Conservation (phyloP, 2,329 filamentous ascomycete genomes). For the Didymella sp. region DNA sequence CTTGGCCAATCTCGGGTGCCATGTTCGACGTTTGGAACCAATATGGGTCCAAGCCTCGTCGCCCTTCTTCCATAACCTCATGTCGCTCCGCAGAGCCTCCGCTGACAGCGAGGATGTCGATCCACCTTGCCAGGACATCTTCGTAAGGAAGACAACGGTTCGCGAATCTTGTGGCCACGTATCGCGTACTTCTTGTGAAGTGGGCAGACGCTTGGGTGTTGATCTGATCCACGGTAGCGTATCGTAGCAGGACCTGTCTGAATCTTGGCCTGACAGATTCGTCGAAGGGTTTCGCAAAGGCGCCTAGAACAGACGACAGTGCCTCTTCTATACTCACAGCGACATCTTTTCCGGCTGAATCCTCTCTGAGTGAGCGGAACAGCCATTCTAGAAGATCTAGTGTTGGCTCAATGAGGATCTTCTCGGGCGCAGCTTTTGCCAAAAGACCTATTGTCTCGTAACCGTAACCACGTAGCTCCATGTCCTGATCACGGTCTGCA, state of each 20-base stretch:
- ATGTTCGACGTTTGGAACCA: conserved; percentile 70
- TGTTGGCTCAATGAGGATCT: conserved; percentile 59
- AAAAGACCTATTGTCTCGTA: conserved; percentile 92
- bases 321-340: conserved; percentile 90
- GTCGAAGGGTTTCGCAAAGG: conserved; percentile 58
- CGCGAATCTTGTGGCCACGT: conserved; percentile 85
- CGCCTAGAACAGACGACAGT: conserved; percentile 76
- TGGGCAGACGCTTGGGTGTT: conserved; percentile 50
- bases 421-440: conserved; percentile 68
- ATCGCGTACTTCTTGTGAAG: conserved; percentile 68
- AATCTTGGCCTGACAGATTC: conserved; percentile 50
- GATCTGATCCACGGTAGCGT: conserved; percentile 30
- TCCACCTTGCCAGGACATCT: conserved; percentile 83
- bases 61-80: conserved; percentile 88
- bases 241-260: conserved; percentile 44
- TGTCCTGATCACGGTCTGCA: conserved; percentile 62
- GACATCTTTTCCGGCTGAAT: conserved; percentile 74
- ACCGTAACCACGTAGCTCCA: conserved; percentile 75
- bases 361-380: conserved; percentile 81
- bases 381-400: conserved; percentile 75
- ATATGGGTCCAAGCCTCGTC: conserved; percentile 82
- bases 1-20: conserved; percentile 31
- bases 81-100: conserved; percentile 71
- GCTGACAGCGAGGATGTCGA: conserved; percentile 81
- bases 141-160: conserved; percentile 84